phyloP scores from a whole-genome alignment of 257 asterid species.

The Primulina eburnea region DNA sequence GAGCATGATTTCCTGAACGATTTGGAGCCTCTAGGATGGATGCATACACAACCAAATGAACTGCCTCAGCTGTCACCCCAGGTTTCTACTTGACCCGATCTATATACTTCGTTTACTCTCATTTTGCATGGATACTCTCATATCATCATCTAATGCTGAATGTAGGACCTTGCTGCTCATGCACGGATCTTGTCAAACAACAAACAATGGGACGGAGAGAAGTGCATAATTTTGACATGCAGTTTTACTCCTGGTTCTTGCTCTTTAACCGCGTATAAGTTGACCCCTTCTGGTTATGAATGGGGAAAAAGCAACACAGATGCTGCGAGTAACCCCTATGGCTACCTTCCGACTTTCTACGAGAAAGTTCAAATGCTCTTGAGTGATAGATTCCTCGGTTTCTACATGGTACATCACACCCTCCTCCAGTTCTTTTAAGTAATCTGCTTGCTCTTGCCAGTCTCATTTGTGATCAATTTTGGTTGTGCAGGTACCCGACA shows the following conservation, averaged over 20 bases:
- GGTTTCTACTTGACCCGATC: constrained; percentile 31
- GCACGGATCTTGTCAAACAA: constrained; percentile 75
- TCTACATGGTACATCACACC: constrained; percentile 69
- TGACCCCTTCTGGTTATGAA: constrained; percentile 93
- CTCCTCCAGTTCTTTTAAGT: background rate
- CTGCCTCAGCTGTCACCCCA: constrained; percentile 96
- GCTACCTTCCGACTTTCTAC: constrained; percentile 87
- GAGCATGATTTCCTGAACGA: constrained; percentile 87
- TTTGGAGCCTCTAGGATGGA: constrained; percentile 98
- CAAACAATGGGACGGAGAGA: constrained; percentile 99
- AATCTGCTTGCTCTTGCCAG: background rate
- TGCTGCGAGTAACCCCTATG: constrained; percentile 87
- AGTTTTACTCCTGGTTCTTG: constrained; percentile 99
- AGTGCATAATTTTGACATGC: constrained; percentile 89
- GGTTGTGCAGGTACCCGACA: constrained; percentile 71
- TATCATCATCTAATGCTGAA: background rate
- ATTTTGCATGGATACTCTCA: background rate
- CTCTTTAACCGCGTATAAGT: constrained; percentile 87
- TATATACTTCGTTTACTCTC: background rate
- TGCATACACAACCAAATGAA: constrained; percentile 98
- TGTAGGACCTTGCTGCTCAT: constrained; percentile 79
- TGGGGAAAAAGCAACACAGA: constrained; percentile 97
- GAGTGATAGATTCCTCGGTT: constrained; percentile 96
- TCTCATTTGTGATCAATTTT: background rate
- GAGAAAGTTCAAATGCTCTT: constrained; percentile 98